Base-by-base conservation (phyloP, 306 rosid genomes). In the barrel medic (Medicago truncatula) region DNA sequence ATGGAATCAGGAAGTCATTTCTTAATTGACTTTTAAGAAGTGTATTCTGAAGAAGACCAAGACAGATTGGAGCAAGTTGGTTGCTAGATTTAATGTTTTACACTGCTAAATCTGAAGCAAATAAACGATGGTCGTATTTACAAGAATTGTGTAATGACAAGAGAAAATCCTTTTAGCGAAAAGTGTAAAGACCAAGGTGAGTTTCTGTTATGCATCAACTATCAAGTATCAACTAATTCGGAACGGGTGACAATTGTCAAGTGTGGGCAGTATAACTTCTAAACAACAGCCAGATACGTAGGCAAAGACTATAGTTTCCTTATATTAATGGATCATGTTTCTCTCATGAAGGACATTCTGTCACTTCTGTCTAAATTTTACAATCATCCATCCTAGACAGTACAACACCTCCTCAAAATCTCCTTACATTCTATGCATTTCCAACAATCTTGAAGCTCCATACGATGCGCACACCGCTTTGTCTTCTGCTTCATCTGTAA, bases 311-410 rank as follows among this genome's bases (percentile, higher is more conserved):
- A 34, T 36, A 64, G 60, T 64, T 70, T 71, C 34, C 59, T 57
- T 8, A 38, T n/a, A 46, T 62, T 23, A 72, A 74, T 1, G 38
- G n/a, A n/a, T 67, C 75, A 74, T 73, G 63, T 41, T 84, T 69
- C 67, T 64, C 47, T 79, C 78, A 59, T 17, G 67, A 31, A 4
- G 67, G 75, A 9, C 71, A 39, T 39, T 18, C 71, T 39, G 50
- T 62, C 74, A 44, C 43, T 67, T n/a, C 63, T 64, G 54, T 73
- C 71, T 14, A 78, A 25, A 68, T 64, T 72, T 40, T 73, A 78
- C 78, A 81, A 43, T 60, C 67, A 68, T 41, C 47, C 17, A 57
- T 70, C 73, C 20, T 58, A 25, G 56, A 65, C 61, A 57, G 59
- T 31, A 14, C 11, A 21, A 20, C 56, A 56, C 34, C 68, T 56